These are phyloP conservation scores for Artemisia tridentata DNA, from an alignment of 129 eudicot genomes.

Conservation along the genomic window DNA sequence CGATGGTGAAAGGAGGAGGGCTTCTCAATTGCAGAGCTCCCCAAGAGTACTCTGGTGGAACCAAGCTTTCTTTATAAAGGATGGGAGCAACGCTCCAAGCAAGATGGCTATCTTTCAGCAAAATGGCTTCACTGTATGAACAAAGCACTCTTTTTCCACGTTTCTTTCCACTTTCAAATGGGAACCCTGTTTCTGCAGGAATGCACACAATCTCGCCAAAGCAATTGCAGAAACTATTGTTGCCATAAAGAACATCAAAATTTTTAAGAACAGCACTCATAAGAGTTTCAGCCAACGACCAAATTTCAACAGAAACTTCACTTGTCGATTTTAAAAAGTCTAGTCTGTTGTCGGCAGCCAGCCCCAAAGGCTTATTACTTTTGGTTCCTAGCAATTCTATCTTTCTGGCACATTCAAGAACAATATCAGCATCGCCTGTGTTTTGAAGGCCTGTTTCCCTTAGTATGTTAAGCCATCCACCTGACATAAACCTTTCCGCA, in stretches of 20 bases:
- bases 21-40: constrained; percentile 7
- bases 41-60: constrained; percentile 15
- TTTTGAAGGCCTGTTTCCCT: not conserved
- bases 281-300: not conserved
- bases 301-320: not conserved
- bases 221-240: not conserved
- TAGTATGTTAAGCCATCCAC: not conserved
- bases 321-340: not conserved
- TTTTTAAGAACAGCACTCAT: no score
- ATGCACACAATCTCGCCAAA: not conserved
- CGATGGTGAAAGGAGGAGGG: constrained; percentile 3
- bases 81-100: constrained; percentile 14
- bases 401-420: constrained; percentile 1
- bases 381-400: not conserved
- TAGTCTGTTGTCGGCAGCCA: not conserved
- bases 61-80: not conserved
- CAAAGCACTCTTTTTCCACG: constrained; percentile 50
- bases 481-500: not conserved
- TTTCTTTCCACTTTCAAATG: not conserved
- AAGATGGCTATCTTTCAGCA: not conserved
- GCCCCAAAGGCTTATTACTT: not conserved
- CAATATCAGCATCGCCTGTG: not conserved
- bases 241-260: not conserved
- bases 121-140: constrained; percentile 60
- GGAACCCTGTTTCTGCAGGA: not conserved